Percentiles rank a stretch among this genome's conserved stretches.
These are phyloP conservation scores for Agaricus sinodeliciosus DNA, from an alignment of 768 basidiomycete species.

Conservation along the genomic window DNA sequence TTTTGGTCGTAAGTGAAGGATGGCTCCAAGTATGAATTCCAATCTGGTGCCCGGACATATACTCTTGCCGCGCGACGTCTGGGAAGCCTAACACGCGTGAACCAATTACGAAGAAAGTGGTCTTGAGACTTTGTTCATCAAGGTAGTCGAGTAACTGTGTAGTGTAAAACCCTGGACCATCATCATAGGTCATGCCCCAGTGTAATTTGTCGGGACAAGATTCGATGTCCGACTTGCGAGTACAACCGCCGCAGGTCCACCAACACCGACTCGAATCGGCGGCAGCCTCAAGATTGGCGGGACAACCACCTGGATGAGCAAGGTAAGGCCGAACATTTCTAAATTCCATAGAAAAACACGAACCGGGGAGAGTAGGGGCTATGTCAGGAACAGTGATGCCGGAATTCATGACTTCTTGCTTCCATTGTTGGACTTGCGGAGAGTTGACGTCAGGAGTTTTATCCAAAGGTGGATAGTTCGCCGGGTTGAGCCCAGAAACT, in stretches of 20 bases:
- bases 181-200: constrained; percentile 61
- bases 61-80: constrained; percentile 62
- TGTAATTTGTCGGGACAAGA: constrained; percentile 63
- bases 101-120: constrained; percentile 87
- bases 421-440: constrained; percentile 64
- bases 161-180: constrained; percentile 78
- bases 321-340: background rate
- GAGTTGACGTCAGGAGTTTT: constrained; percentile 51
- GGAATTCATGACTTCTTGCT: constrained; percentile 48
- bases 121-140: constrained; percentile 52
- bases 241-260: constrained; percentile 80
- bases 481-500: constrained; percentile 39
- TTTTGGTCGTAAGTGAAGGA: constrained; percentile 59
- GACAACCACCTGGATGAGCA: constrained; percentile 43
- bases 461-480: constrained; percentile 67
- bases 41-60: constrained; percentile 75
- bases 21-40: constrained; percentile 70
- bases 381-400: constrained; percentile 56
- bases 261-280: constrained; percentile 55
- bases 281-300: constrained; percentile 50
- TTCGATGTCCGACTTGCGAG: constrained; percentile 57
- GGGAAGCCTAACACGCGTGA: constrained; percentile 74
- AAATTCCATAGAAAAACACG: constrained; percentile 12
- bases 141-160: constrained; percentile 69
- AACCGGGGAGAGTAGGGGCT: constrained; percentile 33